Evolutionary conservation across 371 early-diverging fungal species (phyloP), one percentile per base, ranked within the genome.

Genomic region (Rozella allomycis): DNA sequence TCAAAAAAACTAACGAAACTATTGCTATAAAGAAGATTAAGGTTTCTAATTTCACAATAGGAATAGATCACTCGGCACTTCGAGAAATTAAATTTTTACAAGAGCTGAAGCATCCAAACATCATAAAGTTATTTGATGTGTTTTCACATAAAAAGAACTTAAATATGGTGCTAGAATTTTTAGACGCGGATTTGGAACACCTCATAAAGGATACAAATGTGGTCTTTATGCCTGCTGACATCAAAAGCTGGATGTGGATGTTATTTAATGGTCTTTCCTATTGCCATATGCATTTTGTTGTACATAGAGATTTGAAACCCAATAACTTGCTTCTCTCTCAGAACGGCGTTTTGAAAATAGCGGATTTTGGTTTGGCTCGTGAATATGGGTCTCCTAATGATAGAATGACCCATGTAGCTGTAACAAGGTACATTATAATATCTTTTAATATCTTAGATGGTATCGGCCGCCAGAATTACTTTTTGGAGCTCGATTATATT

Each of bases 241-340:
- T 97, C 28, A 99, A 99, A 50, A 72, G 80, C 33, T 97, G 97
- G 97, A 76, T 98, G 78, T 36, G 83, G 38, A 97, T 97, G 97
- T 78, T 83, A 28, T 47, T 97, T 19, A 70, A 82, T 18, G 98
- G 97, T 6, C 52, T 97, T 26, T 70, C 80, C 38, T 85, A 82
- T 40, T 82, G 82, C 48, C 98, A 99, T 50, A 49, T 70, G 4
- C 75, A 72, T 41, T 90, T 76, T 71, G 67, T 97, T 23, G 52
- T 98, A 18, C 98, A 98, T 44, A 54, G 98, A 41, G 99, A 99
- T 76, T 68, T 99, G 68, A 99, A 99, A 54, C 99, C 99, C 25
- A 94, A 91, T 60, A 99, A 99, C 55, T 77, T 98, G 58, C 55
- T 99, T 34, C 51, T 99, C n/a, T 74, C 74, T 0, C 53, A 51